Evolutionary conservation across 371 early-diverging fungal genomes (phyloP).

Genomic region (Zychaea mexicana): DNA sequence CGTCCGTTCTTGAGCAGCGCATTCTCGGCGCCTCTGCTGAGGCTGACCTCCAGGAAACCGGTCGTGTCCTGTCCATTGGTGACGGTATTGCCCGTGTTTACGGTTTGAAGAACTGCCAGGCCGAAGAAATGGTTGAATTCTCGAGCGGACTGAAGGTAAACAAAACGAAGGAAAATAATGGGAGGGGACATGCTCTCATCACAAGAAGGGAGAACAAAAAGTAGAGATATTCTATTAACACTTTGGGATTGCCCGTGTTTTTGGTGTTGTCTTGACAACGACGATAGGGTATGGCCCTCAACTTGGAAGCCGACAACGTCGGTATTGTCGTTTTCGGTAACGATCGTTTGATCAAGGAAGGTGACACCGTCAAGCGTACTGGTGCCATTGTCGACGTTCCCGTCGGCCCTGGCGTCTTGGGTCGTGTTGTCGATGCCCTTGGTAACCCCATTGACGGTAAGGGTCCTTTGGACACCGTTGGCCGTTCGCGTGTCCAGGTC

Average conservation of each 20-base stretch:
- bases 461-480: conserved; percentile 83
- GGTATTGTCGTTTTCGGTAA: conserved; percentile 98
- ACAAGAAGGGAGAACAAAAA: no score
- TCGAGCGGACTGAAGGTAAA: conserved; percentile 89
- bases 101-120: conserved; percentile 93
- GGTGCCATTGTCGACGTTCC: conserved; percentile 96
- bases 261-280: conserved; percentile 49
- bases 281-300: conserved; percentile 92
- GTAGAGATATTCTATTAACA: neutral
- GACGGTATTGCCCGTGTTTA: conserved; percentile 98
- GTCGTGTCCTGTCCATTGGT: conserved; percentile 95
- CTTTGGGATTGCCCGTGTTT: no score
- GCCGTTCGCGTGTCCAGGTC: conserved; percentile 88
- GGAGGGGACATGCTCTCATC: no score
- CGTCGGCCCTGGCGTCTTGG: conserved; percentile 87
- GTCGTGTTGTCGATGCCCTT: conserved; percentile 95
- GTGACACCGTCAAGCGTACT: conserved; percentile 93
- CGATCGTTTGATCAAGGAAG: conserved; percentile 89
- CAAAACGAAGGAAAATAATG: conserved; percentile 58
- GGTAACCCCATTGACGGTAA: conserved; percentile 98
- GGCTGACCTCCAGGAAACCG: conserved; percentile 91
- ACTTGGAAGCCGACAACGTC: conserved; percentile 97
- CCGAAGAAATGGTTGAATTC: conserved; percentile 99
- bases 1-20: conserved; percentile 88
- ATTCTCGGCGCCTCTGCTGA: conserved; percentile 78